Conservation (phyloP, 2,329 filamentous ascomycete genomes). For the Fusarium compactum region DNA sequence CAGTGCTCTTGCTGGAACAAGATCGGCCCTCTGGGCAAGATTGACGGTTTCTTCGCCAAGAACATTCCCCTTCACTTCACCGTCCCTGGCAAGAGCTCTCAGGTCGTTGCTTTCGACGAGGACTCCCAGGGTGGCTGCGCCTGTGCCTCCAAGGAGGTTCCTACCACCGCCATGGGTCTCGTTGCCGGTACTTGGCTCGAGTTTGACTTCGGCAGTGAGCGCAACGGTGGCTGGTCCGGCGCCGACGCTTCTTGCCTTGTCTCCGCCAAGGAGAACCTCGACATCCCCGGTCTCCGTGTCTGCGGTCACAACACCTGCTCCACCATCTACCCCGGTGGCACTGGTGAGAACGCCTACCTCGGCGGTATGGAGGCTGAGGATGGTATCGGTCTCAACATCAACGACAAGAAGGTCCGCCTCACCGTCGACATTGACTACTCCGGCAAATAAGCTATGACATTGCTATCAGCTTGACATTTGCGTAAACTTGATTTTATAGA, state of each 20-base stretch:
- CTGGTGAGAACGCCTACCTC: constrained; percentile 55
- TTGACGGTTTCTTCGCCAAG: constrained; percentile 64
- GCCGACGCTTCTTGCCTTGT: constrained; percentile 65
- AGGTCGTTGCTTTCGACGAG: constrained; percentile 59
- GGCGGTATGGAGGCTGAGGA: constrained; percentile 54
- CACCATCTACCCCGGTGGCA: constrained; percentile 53
- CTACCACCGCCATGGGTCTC: constrained; percentile 55
- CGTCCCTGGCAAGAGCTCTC: constrained; percentile 53
- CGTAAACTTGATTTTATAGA: constrained; percentile 37
- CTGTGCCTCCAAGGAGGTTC: constrained; percentile 54
- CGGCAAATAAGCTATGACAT: constrained; percentile 7
- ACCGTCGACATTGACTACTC: constrained; percentile 51
- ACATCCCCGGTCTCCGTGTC: constrained; percentile 55
- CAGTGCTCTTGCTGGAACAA: constrained; percentile 64
- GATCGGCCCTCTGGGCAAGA: constrained; percentile 58
- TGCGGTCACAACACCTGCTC: constrained; percentile 58
- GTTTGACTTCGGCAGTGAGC: constrained; percentile 60
- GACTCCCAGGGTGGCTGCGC: constrained; percentile 64
- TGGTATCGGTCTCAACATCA: constrained; percentile 57
- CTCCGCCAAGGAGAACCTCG: constrained; percentile 44
- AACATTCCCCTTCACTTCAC: constrained; percentile 57
- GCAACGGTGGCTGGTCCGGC: constrained; percentile 63
- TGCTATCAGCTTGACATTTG: neutral
- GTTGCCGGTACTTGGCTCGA: constrained; percentile 63
- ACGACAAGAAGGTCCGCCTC: constrained; percentile 47